These are phyloP conservation scores for Artemisia annua DNA, from an alignment of 129 eudicot species.

Conservation along the genomic window DNA sequence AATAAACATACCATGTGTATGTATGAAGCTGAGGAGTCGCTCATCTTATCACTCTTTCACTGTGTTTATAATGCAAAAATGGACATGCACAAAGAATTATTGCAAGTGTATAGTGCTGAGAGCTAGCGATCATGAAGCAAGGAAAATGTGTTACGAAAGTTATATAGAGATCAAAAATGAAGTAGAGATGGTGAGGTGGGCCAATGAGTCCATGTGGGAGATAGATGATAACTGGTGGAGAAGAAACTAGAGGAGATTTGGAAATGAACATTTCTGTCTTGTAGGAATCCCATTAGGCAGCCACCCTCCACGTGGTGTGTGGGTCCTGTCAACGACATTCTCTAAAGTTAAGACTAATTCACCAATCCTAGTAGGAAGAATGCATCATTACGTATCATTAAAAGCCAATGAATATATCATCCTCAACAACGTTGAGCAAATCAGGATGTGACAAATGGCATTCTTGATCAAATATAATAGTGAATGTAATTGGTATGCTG, in stretches of 20 bases:
- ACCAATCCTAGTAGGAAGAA: conserved; percentile 10
- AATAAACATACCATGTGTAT: conserved; percentile 65
- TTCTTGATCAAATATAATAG: conserved; percentile 18
- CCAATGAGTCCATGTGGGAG: conserved; percentile 67
- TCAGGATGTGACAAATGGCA: conserved; percentile 38
- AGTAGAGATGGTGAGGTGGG: conserved; percentile 48
- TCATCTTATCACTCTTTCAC: conserved; percentile 42
- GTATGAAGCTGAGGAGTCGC: conserved; percentile 74
- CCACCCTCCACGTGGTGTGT: conserved; percentile 48
- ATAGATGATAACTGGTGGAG: conserved; percentile 78
- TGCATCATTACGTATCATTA: conserved; percentile 16
- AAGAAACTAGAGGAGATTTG: conserved; percentile 73
- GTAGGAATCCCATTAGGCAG: conserved; percentile 42
- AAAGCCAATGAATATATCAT: conserved; percentile 36
- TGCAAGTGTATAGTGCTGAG: background rate
- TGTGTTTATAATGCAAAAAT: background rate
- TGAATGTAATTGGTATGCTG: conserved; percentile 25
- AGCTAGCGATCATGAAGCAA: conserved; percentile 33
- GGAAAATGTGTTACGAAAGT: conserved; percentile 22
- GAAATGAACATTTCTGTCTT: conserved; percentile 60
- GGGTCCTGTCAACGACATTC: conserved; percentile 35
- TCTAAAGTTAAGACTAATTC: background rate
- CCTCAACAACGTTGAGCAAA: conserved; percentile 36
- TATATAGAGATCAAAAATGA: conserved; percentile 31
- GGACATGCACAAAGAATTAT: conserved; percentile 8